These are phyloP conservation scores for Persicaria maculosa DNA, from an alignment of 148 eudicot genomes.

Conservation along the genomic window DNA sequence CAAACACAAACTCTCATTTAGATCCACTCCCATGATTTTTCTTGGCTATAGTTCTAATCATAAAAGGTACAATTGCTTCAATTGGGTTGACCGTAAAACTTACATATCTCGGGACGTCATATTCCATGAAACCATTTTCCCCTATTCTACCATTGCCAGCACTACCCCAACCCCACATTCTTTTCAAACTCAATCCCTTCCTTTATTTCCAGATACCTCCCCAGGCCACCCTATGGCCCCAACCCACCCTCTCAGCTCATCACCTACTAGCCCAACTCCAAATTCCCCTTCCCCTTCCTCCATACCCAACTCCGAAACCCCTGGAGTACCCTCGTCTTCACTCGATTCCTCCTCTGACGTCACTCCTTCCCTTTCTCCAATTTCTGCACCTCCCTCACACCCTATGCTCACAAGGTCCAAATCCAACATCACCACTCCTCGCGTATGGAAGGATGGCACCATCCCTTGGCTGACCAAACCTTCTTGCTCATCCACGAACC, in stretches of 20 bases:
- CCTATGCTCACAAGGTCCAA: neutral
- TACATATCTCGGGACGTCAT: neutral
- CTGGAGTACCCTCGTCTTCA: neutral
- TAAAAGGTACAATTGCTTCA: no score
- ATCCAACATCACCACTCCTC: neutral
- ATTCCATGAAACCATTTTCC: neutral
- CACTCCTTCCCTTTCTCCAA: neutral
- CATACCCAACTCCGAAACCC: neutral
- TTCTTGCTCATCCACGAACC: neutral
- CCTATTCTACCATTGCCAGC: no score
- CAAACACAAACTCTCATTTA: no score
- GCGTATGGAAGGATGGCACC: neutral
- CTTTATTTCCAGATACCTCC: no score
- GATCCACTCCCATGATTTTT: neutral
- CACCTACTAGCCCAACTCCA: neutral
- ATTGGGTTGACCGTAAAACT: no score
- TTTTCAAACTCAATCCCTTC: no score
- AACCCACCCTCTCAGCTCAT: neutral
- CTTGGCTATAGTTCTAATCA: neutral
- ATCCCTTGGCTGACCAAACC: neutral
- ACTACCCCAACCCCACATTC: no score
- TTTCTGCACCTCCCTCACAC: neutral
- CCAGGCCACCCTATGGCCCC: neutral
- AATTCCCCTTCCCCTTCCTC: neutral
- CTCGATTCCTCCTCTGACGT: neutral